Conservation (phyloP, 2,329 filamentous ascomycete genomes). For the Dryadomyces sulphureus region DNA sequence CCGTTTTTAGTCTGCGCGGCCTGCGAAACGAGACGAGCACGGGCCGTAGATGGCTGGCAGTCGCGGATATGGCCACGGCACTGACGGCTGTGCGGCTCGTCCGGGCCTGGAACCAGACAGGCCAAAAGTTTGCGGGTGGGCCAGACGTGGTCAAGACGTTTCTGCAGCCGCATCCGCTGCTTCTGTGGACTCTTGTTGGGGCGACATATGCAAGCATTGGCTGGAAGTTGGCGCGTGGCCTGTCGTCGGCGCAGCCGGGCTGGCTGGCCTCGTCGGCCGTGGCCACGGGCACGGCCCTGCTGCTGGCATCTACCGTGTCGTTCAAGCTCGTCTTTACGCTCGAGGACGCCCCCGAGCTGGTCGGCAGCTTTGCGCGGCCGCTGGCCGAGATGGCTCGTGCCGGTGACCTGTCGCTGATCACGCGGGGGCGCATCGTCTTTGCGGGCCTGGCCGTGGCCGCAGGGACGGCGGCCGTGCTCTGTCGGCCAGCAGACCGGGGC, state of each 20-base stretch:
- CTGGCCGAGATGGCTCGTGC: constrained; percentile 26
- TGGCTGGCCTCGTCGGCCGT: constrained; percentile 20
- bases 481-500: background rate
- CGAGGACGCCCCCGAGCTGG: constrained; percentile 75
- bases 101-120: constrained; percentile 88
- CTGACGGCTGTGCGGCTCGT: constrained; percentile 50
- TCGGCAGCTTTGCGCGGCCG: constrained; percentile 28
- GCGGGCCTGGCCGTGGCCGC: constrained; percentile 26
- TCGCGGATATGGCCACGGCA: constrained; percentile 24
- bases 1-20: constrained; percentile 33
- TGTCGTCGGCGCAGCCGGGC: constrained; percentile 10
- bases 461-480: constrained; percentile 19
- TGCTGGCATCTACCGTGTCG: constrained; percentile 44
- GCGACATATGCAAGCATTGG: constrained; percentile 51
- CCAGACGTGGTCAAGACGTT: constrained; percentile 70
- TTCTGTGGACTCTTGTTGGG: constrained; percentile 63
- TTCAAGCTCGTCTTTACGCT: constrained; percentile 88
- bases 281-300: constrained; percentile 15
- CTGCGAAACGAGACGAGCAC: constrained; percentile 11
- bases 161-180: constrained; percentile 43
- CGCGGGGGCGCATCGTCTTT: constrained; percentile 35
- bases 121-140: constrained; percentile 87
- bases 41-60: background rate
- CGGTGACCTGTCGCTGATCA: constrained; percentile 28
- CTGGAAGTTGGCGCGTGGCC: constrained; percentile 25